Conservation (phyloP, 306 rosid species). For the Mucuna pruriens region DNA sequence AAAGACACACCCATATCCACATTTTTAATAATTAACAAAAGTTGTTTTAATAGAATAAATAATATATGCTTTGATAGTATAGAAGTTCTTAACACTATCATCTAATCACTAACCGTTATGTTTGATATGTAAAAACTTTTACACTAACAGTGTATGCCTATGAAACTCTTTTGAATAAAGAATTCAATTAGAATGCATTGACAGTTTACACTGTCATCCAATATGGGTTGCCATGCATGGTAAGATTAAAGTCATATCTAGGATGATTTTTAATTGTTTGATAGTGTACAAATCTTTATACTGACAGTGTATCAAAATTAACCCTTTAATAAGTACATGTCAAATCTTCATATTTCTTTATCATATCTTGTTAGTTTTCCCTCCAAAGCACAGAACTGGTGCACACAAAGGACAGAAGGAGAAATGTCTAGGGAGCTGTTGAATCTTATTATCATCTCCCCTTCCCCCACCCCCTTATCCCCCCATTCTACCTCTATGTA, state of each 20-base stretch:
- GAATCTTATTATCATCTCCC: background rate
- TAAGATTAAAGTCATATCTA: background rate
- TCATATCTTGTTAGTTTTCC: slow-evolving; percentile 10
- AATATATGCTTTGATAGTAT: background rate
- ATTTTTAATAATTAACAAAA: background rate
- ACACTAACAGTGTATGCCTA: background rate
- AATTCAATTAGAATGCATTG: background rate
- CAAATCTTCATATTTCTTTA: background rate
- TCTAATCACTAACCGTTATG: background rate
- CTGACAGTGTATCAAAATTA: background rate
- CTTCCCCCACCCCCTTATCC: background rate
- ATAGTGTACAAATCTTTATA: no score
- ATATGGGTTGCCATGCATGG: background rate
- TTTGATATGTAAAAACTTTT: background rate
- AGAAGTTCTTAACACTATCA: no score
- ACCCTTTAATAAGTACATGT: background rate
- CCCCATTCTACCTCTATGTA: background rate
- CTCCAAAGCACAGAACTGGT: background rate
- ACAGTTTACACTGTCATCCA: background rate
- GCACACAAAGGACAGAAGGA: background rate
- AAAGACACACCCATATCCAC: background rate
- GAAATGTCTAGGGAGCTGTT: background rate
- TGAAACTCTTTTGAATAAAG: background rate
- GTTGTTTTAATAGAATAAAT: background rate
- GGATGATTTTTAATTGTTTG: background rate